phyloP scores from a whole-genome alignment of 768 basidiomycete species.

The Amanita subjunquillea region DNA sequence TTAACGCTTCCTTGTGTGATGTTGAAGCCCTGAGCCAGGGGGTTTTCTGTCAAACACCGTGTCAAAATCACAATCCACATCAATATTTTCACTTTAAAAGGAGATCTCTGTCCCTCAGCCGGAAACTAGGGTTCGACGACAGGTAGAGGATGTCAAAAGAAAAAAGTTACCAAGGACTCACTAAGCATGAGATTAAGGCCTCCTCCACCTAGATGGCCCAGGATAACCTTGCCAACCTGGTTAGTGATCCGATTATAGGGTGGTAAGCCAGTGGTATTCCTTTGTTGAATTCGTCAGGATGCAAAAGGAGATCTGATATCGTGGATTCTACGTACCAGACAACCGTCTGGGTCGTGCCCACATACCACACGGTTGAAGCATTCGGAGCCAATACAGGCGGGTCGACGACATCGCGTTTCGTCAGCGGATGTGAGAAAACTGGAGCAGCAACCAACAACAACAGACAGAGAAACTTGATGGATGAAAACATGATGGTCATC shows the following conservation, averaged over 20 bases:
- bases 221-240: constrained; percentile 35
- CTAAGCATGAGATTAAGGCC: constrained; percentile 46
- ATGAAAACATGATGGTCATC: constrained; percentile 16
- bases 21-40: constrained; percentile 47
- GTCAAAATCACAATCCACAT: neutral
- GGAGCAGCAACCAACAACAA: constrained; percentile 18
- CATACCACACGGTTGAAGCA: constrained; percentile 35
- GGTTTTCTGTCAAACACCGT: constrained; percentile 29
- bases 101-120: neutral
- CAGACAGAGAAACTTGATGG: constrained; percentile 18
- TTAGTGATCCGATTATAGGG: constrained; percentile 36
- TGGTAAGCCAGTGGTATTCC: constrained; percentile 41
- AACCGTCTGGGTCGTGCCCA: constrained; percentile 35
- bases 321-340: constrained; percentile 33
- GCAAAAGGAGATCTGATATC: neutral
- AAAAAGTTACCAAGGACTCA: constrained; percentile 17
- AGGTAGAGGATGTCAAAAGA: neutral
- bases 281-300: constrained; percentile 11
- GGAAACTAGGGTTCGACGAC: neutral
- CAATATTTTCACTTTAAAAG: neutral
- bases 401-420: constrained; percentile 32
- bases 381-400: constrained; percentile 42
- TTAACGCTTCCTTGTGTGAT: constrained; percentile 37
- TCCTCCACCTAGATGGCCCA: constrained; percentile 36
- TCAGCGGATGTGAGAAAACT: constrained; percentile 23